Base-by-base conservation (phyloP, 108 stramenopile genomes). In the Nitzschia sp. region DNA sequence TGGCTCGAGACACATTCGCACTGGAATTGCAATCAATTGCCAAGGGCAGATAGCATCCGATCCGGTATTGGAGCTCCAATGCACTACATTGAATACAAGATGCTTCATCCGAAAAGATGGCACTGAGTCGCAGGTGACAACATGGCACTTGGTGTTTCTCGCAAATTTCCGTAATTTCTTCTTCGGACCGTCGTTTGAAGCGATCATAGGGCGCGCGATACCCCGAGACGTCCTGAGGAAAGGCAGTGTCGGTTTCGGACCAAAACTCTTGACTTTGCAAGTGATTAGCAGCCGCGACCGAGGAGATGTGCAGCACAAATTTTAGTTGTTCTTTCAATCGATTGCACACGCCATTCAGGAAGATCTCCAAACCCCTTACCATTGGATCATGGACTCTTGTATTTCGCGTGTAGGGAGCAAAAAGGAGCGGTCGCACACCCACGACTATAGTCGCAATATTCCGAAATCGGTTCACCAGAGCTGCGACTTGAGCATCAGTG, bases 41-140 rank as follows among this genome's bases (percentile, higher is more conserved):
- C 11, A 41, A 34, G 9, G 57, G 31, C 41, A 75, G 44, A 50
- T 68, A 68, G 9, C 41, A 59, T 45, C 73, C 66, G n/a, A 75
- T 16, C 2, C 73, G 66, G 16, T 47, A 22, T 68, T 75, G 73
- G 34, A 67, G 36, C 6, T 17, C 45, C 6, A 75, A 28, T 22
- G 73, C 66, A 22, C 48, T 56, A 29, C 73, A 75, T 53, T 75
- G 73, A 52, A 75, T 75, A 33, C 73, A 75, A 44, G 32, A 17
- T 1, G 9, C 17, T 41, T 58, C 56, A 34, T 75, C 73, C 28
- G 73, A 68, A 53, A 75, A 75, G 25, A 75, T 68, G 57, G 73
- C 73, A 27, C 73, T 57, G 19, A 75, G 32, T 5, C 73, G 73
- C 41, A 75, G 36, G 38, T 68, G 35, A 3, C 32, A 47, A 29